These are phyloP conservation scores for Corynascus novoguineensis DNA, from an alignment of 495 filamentous ascomycete species.

Conservation along the genomic window DNA sequence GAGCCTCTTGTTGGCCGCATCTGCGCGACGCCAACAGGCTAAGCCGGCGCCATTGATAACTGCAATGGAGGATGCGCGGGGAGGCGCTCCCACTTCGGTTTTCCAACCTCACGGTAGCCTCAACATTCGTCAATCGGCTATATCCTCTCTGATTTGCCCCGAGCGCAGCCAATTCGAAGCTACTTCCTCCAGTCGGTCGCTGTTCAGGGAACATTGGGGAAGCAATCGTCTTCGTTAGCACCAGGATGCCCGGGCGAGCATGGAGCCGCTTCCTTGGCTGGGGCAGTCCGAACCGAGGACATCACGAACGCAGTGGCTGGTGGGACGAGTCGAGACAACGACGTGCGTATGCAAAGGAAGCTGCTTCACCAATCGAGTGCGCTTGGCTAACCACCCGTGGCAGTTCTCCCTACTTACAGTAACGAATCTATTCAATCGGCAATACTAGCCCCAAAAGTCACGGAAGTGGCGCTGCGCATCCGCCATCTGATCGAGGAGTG, in stretches of 20 bases:
- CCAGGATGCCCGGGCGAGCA: constrained; percentile 27
- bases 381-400: background rate
- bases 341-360: constrained; percentile 29
- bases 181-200: background rate
- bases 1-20: constrained; percentile 15
- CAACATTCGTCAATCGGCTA: too few species aligned
- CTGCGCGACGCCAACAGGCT: background rate
- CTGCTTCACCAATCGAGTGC: background rate
- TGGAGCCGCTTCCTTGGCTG: constrained; percentile 41
- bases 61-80: background rate
- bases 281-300: constrained; percentile 31
- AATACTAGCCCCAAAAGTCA: constrained; percentile 65
- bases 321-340: constrained; percentile 35
- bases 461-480: constrained; percentile 78
- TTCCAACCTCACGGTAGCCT: too few species aligned
- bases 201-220: too few species aligned
- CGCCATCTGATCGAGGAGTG: constrained; percentile 88
- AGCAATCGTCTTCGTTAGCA: too few species aligned
- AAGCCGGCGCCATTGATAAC: background rate
- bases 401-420: constrained; percentile 59
- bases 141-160: too few species aligned
- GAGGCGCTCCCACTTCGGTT: too few species aligned
- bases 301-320: constrained; percentile 31
- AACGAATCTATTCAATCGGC: constrained; percentile 52
- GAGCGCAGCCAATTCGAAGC: background rate